Evolutionary conservation across 371 early-diverging fungal genomes (phyloP), one percentile per base, ranked within the genome.

Genomic region (Umbelopsis sp.): DNA sequence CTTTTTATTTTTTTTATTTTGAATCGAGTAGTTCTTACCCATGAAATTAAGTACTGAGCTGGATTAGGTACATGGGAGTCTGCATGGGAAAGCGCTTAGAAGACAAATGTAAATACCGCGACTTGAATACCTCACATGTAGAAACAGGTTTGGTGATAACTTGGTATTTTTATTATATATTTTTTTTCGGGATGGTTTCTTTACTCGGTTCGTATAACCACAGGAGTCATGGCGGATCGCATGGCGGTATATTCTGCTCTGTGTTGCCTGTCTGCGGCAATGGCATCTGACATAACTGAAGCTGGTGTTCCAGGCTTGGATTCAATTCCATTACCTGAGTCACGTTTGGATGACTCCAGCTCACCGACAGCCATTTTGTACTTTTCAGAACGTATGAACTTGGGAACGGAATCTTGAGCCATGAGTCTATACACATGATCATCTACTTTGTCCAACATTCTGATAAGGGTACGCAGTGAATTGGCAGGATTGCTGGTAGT

Each of bases 401-500:
- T 87, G 0, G 92, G 91, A 4, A 91, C 86, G 8, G 89, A 89
- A 70, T 92, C 92, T 44, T 86, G 84, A 22, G 92, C 90, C 88
- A 91, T 87, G n/a, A 88, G 77, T 20, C 85, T 78, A 72, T 88
- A 92, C 48, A 91, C 80, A 57, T 91, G 90, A n/a, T 86, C 83
- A 66, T 91, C 86, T 20, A 85, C 85, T 38, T 73, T 69, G 50
- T 88, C 85, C 72, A 87, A 89, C 69, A 91, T 70, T 10, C 70
- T 70, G 10, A 86, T 78, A 2, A 80, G 53, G 11, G 66, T 63
- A 18, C 57, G 57, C 35, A 57, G n/a, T 3, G 57, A 57, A 35
- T 57, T 57, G 14, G 57, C 57, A 14, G 57, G 57, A n/a, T 57
- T 57, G 9, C 57, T 35, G 18, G 57, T 57, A 14, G 57, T 57